Percentiles rank a stretch among this genome's conserved stretches.
phyloP scores from a whole-genome alignment of 2,329 filamentous ascomycete species.

The Colletotrichum truncatum region DNA sequence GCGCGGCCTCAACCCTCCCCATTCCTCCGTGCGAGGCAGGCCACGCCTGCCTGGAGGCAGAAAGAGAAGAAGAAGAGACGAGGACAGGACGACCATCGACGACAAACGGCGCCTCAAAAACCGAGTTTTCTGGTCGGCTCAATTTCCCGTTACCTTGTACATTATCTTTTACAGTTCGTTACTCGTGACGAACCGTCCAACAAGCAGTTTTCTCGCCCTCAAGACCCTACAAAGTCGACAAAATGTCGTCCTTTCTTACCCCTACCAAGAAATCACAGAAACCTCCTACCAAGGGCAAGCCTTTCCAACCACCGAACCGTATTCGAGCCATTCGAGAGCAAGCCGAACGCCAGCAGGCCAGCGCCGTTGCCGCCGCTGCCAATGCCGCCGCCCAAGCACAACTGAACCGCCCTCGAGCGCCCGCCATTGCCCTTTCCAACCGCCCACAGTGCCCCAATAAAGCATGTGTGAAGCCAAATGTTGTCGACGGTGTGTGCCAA shows the following conservation, averaged over 20 bases:
- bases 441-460: constrained; percentile 66
- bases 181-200: background rate
- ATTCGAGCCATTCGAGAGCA: constrained; percentile 62
- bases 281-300: constrained; percentile 44
- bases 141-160: background rate
- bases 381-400: constrained; percentile 30
- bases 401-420: constrained; percentile 34
- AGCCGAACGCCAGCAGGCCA: constrained; percentile 53
- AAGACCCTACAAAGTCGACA: constrained; percentile 8
- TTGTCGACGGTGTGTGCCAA: constrained; percentile 76
- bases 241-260: constrained; percentile 59
- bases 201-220: background rate
- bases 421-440: constrained; percentile 43
- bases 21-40: constrained; percentile 1
- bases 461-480: constrained; percentile 67
- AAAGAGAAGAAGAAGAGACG: background rate
- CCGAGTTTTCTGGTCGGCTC: no score
- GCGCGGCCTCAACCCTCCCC: constrained; percentile 16
- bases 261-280: constrained; percentile 46
- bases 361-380: constrained; percentile 40
- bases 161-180: background rate
- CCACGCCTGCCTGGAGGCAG: constrained; percentile 13
- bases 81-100: background rate
- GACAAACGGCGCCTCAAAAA: background rate
- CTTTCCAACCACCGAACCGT: constrained; percentile 55